These are phyloP conservation scores for Boletus rubroflammeus DNA, from an alignment of 768 basidiomycete species.

Conservation along the genomic window DNA sequence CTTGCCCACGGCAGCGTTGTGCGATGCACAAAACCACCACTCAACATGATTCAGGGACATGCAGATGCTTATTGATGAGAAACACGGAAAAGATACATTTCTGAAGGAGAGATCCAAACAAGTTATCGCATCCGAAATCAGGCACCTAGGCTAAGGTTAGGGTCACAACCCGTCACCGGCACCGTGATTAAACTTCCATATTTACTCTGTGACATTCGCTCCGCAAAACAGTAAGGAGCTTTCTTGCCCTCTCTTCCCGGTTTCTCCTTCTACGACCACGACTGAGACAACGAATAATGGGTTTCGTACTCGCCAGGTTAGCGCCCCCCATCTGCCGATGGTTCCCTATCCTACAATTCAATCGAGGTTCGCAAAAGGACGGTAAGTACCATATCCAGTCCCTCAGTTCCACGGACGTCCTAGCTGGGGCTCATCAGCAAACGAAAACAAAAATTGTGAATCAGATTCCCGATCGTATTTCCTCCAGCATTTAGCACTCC, in stretches of 20 bases:
- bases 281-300: neutral
- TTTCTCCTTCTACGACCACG: too few relatives aligned
- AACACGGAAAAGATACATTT: too few relatives aligned
- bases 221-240: neutral
- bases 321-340: neutral
- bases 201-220: neutral
- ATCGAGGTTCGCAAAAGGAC: neutral
- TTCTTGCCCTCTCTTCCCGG: neutral
- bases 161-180: too few relatives aligned
- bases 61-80: constrained; percentile 54
- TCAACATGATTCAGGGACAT: constrained; percentile 69
- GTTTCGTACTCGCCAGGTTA: constrained; percentile 7
- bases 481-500: constrained; percentile 5
- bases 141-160: neutral
- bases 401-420: neutral
- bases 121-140: neutral
- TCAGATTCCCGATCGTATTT: constrained; percentile 4
- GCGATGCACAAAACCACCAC: constrained; percentile 63
- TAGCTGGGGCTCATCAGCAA: neutral
- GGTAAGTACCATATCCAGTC: neutral
- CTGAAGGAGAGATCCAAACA: too few relatives aligned
- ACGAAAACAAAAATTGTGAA: neutral
- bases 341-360: neutral
- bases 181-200: too few relatives aligned
- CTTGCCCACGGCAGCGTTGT: constrained; percentile 55